Evolutionary conservation across 306 rosid species (phyloP).

Genomic region (Hippophae gyantsensis): DNA sequence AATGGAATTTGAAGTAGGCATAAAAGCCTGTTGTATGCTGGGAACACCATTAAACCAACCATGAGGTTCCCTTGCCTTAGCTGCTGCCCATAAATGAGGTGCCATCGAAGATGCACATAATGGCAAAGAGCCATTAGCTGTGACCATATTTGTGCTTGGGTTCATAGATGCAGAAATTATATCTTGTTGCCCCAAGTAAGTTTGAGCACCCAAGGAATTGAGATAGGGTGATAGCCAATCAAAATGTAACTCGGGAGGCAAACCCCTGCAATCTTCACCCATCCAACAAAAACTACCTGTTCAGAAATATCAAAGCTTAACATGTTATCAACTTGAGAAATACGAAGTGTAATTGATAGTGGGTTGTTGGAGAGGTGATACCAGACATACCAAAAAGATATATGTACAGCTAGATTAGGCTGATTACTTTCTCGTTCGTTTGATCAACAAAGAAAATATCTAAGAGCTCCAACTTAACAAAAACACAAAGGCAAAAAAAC

Average conservation of each 20-base stretch:
- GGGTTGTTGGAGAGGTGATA: too few species aligned
- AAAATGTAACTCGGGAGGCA: constrained; percentile 36
- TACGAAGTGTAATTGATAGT: too few species aligned
- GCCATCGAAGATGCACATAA: constrained; percentile 27
- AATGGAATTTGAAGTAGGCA: constrained; percentile 24
- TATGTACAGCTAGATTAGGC: constrained; percentile 3
- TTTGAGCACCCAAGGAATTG: constrained; percentile 8
- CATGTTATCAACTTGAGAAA: too few species aligned
- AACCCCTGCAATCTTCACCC: constrained; percentile 42
- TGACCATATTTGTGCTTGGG: constrained; percentile 20
- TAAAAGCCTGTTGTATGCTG: constrained; percentile 13
- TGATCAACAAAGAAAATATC: constrained; percentile 30
- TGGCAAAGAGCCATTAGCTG: constrained; percentile 31
- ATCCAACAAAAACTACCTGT: constrained; percentile 21
- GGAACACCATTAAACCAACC: constrained; percentile 28
- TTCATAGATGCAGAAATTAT: too few species aligned
- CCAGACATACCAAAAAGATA: too few species aligned
- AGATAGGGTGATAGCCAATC: constrained; percentile 41
- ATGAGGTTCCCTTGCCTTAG: constrained; percentile 30
- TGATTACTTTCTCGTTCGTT: constrained; percentile 30
- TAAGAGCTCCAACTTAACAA: constrained; percentile 33
- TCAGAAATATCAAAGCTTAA: too few species aligned
- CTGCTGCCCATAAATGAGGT: constrained; percentile 29
- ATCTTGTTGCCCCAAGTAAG: too few species aligned
- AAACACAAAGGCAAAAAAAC: constrained; percentile 14